Base-by-base conservation (phyloP, 345 rosid genomes). In the Carallia pectinifolia region DNA sequence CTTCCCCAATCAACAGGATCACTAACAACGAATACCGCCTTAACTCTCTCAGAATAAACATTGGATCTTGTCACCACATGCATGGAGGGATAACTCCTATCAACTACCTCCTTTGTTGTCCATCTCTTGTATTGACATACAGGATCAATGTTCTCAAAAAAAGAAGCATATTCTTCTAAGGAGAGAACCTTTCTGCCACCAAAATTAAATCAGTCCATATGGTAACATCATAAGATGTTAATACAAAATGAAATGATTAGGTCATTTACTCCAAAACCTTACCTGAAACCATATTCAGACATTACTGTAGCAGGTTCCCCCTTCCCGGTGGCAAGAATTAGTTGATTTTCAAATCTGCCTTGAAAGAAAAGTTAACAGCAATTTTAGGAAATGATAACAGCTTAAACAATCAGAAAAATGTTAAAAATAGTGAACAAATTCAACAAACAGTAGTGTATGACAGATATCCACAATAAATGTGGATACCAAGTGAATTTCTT, bases 1-100 rank as follows among this genome's bases (percentile, higher is more conserved):
- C 83, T 79, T 54, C 85, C 85, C 88, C 86, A 82, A n/a, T 82
- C 86, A 6, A 81, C 85, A 44, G 86, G 88, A 75, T 82, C 85
- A 62, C 86, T 82, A 61, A 75, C 67, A 56, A 82, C 72, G 74
- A 82, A 85, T 39, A 79, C 80, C 2, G 86, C 83, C 70, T 79
- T 78, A 59, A 85, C 74, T 69, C 58, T 60, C 53, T 80, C 77
- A 53, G 81, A 69, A 39, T 64, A 54, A 70, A 76, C 53, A 76
- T 72, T 63, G 18, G 50, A 67, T 74, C 69, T 76, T 64, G 71
- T 65, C 39, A 9, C 27, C 33, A 18, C 50, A 30, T 38, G 47
- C 39, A 38, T 16, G 30, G 62, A 53, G 23, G 4, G 58, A 44
- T 9, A 6, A 68, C 71, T 72, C 69, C 39, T 59, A 54, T 64